These are phyloP conservation scores for Pelargonium cotyledonis DNA, from an alignment of 441 rosid species.

Conservation along the genomic window DNA sequence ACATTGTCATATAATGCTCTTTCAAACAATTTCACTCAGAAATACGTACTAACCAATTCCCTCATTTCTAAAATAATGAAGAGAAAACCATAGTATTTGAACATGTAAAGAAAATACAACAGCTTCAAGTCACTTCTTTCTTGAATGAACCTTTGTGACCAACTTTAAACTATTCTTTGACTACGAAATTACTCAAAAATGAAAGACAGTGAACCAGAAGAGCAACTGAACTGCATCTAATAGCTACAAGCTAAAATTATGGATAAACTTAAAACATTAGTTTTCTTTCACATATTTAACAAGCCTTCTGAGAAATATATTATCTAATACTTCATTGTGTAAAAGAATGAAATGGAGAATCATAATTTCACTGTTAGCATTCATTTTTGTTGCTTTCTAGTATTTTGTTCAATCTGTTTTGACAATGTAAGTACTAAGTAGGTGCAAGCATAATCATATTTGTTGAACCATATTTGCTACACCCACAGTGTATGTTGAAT, in stretches of 20 bases:
- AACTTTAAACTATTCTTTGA: neutral
- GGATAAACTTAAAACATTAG: neutral
- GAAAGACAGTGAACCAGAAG: neutral
- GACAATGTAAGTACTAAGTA: neutral
- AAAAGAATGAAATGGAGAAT: neutral
- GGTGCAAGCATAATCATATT: neutral
- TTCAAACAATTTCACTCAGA: neutral
- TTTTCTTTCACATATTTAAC: neutral
- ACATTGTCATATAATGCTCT: neutral
- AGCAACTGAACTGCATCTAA: slow-evolving; percentile 1
- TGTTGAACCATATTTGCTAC: neutral
- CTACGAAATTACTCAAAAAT: neutral
- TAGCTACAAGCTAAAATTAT: neutral
- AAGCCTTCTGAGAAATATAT: neutral
- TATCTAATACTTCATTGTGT: neutral
- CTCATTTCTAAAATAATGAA: neutral
- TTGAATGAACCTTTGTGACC: slow-evolving; percentile 1
- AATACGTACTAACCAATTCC: neutral
- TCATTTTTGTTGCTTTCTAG: neutral
- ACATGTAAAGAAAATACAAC: neutral
- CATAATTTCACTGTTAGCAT: neutral
- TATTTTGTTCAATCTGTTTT: neutral
- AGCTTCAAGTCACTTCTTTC: neutral
- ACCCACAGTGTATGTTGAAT: neutral
- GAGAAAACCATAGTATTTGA: neutral